phyloP scores from a whole-genome alignment of 2,329 filamentous ascomycete species.

The Fusarium pseudocircinatum region DNA sequence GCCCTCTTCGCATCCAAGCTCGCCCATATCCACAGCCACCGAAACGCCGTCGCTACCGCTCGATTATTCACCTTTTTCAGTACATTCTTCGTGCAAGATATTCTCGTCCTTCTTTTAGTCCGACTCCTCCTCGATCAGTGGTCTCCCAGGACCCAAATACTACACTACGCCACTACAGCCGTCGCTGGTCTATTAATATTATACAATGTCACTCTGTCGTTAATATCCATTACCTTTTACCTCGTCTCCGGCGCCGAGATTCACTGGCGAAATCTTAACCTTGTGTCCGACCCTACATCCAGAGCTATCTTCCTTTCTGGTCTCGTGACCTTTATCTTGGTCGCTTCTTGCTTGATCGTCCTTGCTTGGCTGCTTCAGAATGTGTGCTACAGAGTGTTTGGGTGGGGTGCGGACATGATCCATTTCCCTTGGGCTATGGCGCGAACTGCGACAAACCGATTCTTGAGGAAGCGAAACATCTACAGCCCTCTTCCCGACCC shows the following conservation, averaged over 20 bases:
- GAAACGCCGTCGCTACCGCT: conserved; percentile 41
- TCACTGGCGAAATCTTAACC: conserved; percentile 49
- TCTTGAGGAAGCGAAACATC: conserved; percentile 18
- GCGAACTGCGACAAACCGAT: background rate
- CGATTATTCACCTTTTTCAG: conserved; percentile 45
- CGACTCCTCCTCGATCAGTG: conserved; percentile 44
- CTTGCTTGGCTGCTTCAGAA: conserved; percentile 41
- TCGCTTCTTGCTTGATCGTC: conserved; percentile 25
- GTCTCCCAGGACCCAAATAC: conserved; percentile 17
- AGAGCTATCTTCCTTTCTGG: conserved; percentile 49
- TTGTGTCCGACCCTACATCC: conserved; percentile 47
- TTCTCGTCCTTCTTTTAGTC: conserved; percentile 44
- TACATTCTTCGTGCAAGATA: conserved; percentile 50
- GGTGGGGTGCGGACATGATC: conserved; percentile 42
- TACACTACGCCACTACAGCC: conserved; percentile 21
- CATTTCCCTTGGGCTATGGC: conserved; percentile 41
- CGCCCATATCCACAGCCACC: conserved; percentile 47
- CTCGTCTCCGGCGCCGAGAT: conserved; percentile 47
- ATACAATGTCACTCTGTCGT: conserved; percentile 38
- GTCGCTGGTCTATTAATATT: conserved; percentile 30
- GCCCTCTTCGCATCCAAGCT: conserved; percentile 46
- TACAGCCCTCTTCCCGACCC: conserved; percentile 16
- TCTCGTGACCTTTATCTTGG: conserved; percentile 41
- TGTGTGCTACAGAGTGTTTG: conserved; percentile 39
- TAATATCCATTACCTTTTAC: conserved; percentile 47